A percentile compares a stretch with the other conserved stretches of the same genome.
Evolutionary conservation across 768 basidiomycete genomes (phyloP).

Genomic region (Tylopilus plumbeoviolaceoides): DNA sequence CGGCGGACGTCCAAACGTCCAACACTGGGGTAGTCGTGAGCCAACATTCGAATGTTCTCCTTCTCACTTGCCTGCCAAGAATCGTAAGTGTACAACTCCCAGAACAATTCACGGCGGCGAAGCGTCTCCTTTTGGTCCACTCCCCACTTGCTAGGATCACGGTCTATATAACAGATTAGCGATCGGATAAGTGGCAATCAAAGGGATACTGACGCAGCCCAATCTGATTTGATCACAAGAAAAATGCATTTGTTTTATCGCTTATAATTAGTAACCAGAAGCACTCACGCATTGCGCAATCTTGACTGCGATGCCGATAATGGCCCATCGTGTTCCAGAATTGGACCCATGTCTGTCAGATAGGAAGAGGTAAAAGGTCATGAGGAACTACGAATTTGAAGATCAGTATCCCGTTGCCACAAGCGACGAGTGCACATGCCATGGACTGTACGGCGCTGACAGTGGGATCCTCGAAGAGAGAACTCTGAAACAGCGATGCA

Average conservation of each 20-base stretch:
- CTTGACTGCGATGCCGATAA: constrained; percentile 68
- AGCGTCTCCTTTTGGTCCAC: constrained; percentile 53
- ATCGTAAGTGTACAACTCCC: constrained; percentile 49
- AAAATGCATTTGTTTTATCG: background rate
- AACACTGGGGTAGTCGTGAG: constrained; percentile 44
- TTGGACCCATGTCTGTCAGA: constrained; percentile 64
- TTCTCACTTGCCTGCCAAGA: constrained; percentile 29
- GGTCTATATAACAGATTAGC: constrained; percentile 39
- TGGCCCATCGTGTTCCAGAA: constrained; percentile 62
- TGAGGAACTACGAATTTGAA: constrained; percentile 47
- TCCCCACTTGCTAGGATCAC: constrained; percentile 68
- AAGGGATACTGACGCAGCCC: constrained; percentile 53
- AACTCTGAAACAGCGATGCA: constrained; percentile 59
- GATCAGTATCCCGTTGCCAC: constrained; percentile 29
- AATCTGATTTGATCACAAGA: constrained; percentile 41
- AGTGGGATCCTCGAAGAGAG: constrained; percentile 66
- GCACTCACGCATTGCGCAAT: constrained; percentile 63
- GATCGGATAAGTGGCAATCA: background rate
- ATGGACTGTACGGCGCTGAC: constrained; percentile 64
- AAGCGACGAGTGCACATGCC: constrained; percentile 35
- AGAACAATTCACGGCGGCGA: constrained; percentile 62
- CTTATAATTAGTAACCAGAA: constrained; percentile 8
- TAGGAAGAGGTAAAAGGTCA: constrained; percentile 68
- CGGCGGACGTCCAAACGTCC: constrained; percentile 67
- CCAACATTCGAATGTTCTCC: constrained; percentile 23